phyloP scores from a whole-genome alignment of 2,329 filamentous ascomycete species.

The Rutstroemia sp. region DNA sequence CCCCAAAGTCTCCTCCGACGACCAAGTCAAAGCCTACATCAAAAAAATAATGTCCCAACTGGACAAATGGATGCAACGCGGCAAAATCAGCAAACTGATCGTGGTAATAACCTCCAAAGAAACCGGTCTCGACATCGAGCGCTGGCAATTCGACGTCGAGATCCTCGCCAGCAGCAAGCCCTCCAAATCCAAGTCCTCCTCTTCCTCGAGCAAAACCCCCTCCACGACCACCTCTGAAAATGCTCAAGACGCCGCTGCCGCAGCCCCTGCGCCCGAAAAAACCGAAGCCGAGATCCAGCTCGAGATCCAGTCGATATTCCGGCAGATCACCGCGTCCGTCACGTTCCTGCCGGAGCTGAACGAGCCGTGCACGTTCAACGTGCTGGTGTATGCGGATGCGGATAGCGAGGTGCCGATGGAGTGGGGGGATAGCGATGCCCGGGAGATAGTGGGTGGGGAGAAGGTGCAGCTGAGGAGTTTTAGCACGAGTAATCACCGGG shows the following conservation, averaged over 20 bases:
- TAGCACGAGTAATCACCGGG: slow-evolving; percentile 87
- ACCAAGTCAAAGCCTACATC: slow-evolving; percentile 98
- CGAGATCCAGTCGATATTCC: slow-evolving; percentile 94
- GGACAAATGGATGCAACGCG: slow-evolving; percentile 94
- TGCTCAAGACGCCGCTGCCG: slow-evolving; percentile 14
- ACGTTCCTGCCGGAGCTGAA: slow-evolving; percentile 92
- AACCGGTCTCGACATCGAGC: slow-evolving; percentile 89
- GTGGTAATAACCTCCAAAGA: slow-evolving; percentile 97
- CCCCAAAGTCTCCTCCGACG: slow-evolving; percentile 72
- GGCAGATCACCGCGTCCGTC: slow-evolving; percentile 95
- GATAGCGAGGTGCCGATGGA: slow-evolving; percentile 95
- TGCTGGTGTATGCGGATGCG: slow-evolving; percentile 93
- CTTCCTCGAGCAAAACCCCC: slow-evolving; percentile 31
- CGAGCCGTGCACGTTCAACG: slow-evolving; percentile 96
- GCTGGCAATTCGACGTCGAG: slow-evolving; percentile 92
- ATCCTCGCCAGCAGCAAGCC: slow-evolving; percentile 35
- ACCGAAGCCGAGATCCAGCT: slow-evolving; percentile 89
- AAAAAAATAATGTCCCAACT: slow-evolving; percentile 99
- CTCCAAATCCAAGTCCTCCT: slow-evolving; percentile 15
- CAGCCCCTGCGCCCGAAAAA: slow-evolving; percentile 50
- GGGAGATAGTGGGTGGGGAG: slow-evolving; percentile 89
- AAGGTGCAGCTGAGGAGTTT: slow-evolving; percentile 93
- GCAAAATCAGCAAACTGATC: slow-evolving; percentile 95
- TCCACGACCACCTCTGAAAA: slow-evolving; percentile 36
- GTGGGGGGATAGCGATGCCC: slow-evolving; percentile 97